These are phyloP conservation scores for Carex myosuroides DNA, from an alignment of 176 grass and related monocot species.

Conservation along the genomic window DNA sequence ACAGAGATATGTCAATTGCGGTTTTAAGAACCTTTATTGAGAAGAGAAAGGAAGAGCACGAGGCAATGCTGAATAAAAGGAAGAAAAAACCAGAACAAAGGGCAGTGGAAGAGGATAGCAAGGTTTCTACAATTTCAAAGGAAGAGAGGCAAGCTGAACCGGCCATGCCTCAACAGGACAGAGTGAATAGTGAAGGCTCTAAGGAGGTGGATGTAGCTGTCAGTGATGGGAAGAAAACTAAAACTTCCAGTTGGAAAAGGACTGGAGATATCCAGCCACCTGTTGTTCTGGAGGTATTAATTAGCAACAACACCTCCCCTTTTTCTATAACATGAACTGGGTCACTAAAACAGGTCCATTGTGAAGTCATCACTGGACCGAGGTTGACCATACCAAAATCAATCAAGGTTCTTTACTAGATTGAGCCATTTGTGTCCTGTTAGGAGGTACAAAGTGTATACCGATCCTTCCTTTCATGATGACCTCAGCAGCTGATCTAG, in stretches of 20 bases:
- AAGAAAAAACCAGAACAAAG: constrained; percentile 26
- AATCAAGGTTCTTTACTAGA: neutral
- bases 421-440: neutral
- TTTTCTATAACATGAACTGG: neutral
- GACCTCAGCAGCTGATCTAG: neutral
- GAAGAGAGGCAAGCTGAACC: constrained; percentile 21
- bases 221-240: constrained; percentile 37
- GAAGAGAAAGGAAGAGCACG: constrained; percentile 84
- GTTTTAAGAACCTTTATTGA: constrained; percentile 73
- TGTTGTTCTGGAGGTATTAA: constrained; percentile 37
- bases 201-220: constrained; percentile 30
- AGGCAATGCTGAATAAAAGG: constrained; percentile 50
- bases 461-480: neutral
- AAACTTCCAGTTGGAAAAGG: constrained; percentile 47
- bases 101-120: neutral
- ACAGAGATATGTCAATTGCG: constrained; percentile 95
- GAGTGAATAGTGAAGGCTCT: constrained; percentile 35
- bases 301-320: neutral
- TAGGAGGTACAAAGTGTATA: neutral
- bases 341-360: neutral
- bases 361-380: neutral
- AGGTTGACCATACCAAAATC: neutral
- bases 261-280: constrained; percentile 56
- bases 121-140: constrained; percentile 24
- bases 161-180: constrained; percentile 26